These are phyloP conservation scores for Diophrys sp. DNA, from an alignment of 73 alveolate genomes.

Conservation along the genomic window DNA sequence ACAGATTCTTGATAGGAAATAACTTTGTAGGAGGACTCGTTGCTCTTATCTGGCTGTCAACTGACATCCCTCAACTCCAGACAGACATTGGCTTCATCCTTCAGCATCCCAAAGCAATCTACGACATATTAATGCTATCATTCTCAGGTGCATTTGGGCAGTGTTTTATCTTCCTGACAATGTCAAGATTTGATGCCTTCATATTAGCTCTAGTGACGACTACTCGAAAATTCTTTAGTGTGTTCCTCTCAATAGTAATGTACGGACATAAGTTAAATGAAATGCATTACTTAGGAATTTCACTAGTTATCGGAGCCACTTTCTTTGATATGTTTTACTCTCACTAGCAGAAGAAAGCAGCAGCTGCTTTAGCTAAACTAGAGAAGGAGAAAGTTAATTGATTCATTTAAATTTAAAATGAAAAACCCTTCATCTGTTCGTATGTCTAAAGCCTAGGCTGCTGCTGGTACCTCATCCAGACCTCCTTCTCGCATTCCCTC, in stretches of 20 bases:
- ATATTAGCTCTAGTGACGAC: conserved; percentile 47
- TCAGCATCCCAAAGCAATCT: conserved; percentile 13
- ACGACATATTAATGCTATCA: conserved; percentile 24
- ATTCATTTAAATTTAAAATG: too few species aligned
- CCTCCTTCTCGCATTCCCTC: too few species aligned
- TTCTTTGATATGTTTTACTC: conserved; percentile 12
- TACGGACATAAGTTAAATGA: conserved; percentile 38
- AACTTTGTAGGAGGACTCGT: conserved; percentile 18
- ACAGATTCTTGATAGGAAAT: conserved; percentile 37
- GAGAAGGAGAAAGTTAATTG: too few species aligned
- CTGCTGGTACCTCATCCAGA: too few species aligned
- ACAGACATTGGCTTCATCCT: conserved; percentile 13
- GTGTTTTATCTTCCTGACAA: conserved; percentile 44
- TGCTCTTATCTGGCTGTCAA: conserved; percentile 7
- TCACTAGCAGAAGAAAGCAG: not conserved
- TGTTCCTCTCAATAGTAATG: conserved; percentile 29
- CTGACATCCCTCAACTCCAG: not conserved
- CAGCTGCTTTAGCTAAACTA: too few species aligned
- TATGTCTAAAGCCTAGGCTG: too few species aligned
- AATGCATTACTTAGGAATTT: conserved; percentile 40
- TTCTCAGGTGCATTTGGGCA: conserved; percentile 52
- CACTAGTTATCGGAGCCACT: conserved; percentile 27
- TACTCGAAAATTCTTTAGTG: conserved; percentile 52
- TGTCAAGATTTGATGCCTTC: conserved; percentile 42
- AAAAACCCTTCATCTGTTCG: too few species aligned